Conservation (phyloP, 2,329 filamentous ascomycete genomes). For the Sclerotinia trifoliorum region DNA sequence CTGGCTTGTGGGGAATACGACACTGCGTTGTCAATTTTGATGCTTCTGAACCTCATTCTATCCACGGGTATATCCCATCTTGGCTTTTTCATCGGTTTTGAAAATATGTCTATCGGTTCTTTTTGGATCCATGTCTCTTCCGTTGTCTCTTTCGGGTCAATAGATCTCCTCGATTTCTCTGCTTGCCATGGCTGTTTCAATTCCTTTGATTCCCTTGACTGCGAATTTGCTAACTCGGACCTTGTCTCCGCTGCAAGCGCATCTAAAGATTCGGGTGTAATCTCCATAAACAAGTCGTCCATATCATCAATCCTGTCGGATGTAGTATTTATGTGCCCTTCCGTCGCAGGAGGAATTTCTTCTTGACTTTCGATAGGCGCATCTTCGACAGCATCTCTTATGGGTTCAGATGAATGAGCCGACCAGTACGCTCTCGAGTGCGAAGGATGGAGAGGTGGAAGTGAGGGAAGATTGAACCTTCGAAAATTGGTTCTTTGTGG, state of each 20-base stretch:
- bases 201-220: not conserved
- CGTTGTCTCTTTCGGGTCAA: not conserved
- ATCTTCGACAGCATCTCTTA: not conserved
- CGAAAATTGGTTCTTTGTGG: constrained; percentile 9
- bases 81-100: not conserved
- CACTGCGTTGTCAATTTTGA: constrained; percentile 22
- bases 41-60: constrained; percentile 11
- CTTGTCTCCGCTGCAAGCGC: constrained; percentile 32
- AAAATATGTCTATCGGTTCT: constrained; percentile 11
- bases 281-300: constrained; percentile 37
- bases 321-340: not conserved
- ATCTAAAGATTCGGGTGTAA: constrained; percentile 42
- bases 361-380: not conserved
- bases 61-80: constrained; percentile 16
- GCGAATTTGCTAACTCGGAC: constrained; percentile 4
- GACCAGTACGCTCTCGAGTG: constrained; percentile 14
- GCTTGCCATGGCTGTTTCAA: not conserved
- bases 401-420: not conserved
- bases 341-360: not conserved
- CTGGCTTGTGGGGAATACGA: constrained; percentile 17
- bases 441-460: constrained; percentile 2
- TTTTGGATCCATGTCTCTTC: not conserved
- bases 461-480: constrained; percentile 12
- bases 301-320: not conserved
- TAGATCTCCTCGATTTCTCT: not conserved